A percentile compares a stretch with the other conserved stretches of the same genome.
These are phyloP conservation scores for Lepidium sativum DNA, from an alignment of 345 rosid genomes.

Conservation along the genomic window DNA sequence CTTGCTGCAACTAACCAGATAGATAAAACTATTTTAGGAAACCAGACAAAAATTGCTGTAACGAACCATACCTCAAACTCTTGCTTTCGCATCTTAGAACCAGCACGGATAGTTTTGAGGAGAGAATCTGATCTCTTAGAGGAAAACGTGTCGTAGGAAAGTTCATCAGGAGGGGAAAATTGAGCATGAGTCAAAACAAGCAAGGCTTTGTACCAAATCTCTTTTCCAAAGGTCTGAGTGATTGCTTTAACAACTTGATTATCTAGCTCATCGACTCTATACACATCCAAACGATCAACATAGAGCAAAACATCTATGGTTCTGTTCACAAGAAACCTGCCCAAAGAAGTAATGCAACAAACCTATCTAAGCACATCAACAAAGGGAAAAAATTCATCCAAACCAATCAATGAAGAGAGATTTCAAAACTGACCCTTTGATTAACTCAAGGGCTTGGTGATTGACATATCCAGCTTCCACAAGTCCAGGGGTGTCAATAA, in stretches of 20 bases:
- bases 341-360: neutral
- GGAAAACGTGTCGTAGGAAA: conserved; percentile 54
- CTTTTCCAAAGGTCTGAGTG: conserved; percentile 65
- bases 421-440: conserved; percentile 46
- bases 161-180: conserved; percentile 71
- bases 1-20: neutral
- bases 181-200: conserved; percentile 87
- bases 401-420: neutral
- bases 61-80: conserved; percentile 42
- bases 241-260: conserved; percentile 66
- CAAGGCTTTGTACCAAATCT: conserved; percentile 66
- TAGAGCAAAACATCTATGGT: conserved; percentile 65
- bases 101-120: conserved; percentile 43
- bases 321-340: conserved; percentile 75
- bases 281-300: conserved; percentile 73
- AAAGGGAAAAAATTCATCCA: neutral
- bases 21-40: neutral
- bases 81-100: conserved; percentile 47
- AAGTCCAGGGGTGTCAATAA: conserved; percentile 75
- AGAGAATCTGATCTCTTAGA: conserved; percentile 70
- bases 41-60: too few relatives aligned
- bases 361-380: neutral
- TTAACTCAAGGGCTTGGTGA: conserved; percentile 70
- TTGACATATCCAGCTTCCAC: conserved; percentile 84
- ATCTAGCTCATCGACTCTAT: conserved; percentile 88